Conservation (phyloP, 768 basidiomycete genomes). For the Phaeotremella fagi region DNA sequence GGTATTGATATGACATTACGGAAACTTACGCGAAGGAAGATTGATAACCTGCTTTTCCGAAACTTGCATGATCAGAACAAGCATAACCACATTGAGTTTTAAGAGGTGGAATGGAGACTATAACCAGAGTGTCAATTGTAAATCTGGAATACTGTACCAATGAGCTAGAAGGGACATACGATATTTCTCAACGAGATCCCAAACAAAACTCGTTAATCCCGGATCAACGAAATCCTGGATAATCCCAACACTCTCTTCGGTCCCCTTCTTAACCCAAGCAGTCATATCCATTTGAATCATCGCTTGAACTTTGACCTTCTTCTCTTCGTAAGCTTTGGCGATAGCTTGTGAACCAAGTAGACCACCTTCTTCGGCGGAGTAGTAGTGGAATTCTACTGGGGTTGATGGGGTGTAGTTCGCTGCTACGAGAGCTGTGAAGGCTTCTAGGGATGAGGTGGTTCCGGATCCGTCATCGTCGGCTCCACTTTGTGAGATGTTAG, state of each 20-base stretch:
- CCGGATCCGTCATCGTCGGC: constrained; percentile 52
- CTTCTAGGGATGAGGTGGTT: constrained; percentile 44
- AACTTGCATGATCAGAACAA: constrained; percentile 70
- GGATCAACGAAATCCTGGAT: constrained; percentile 78
- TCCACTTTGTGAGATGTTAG: constrained; percentile 19
- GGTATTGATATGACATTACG: too few relatives aligned
- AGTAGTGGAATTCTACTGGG: constrained; percentile 51
- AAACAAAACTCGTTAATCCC: constrained; percentile 70
- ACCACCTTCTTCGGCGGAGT: constrained; percentile 51
- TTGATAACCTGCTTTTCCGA: constrained; percentile 66
- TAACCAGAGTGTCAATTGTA: neutral
- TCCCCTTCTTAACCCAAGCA: constrained; percentile 77
- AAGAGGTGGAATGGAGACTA: constrained; percentile 71
- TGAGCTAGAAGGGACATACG: constrained; percentile 48
- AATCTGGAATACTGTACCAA: too few relatives aligned
- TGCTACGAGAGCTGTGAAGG: constrained; percentile 42
- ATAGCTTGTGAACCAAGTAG: constrained; percentile 77
- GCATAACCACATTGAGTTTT: constrained; percentile 88
- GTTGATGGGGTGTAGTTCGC: constrained; percentile 44
- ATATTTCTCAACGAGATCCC: constrained; percentile 68
- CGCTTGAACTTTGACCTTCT: constrained; percentile 63
- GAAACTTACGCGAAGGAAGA: constrained; percentile 57
- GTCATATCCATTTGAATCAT: constrained; percentile 70
- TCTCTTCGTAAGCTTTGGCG: constrained; percentile 65
- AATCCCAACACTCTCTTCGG: constrained; percentile 63